A percentile compares a stretch with the other conserved stretches of the same genome.
Evolutionary conservation across 1,284 basidiomycete species (phyloP).

Genomic region (Cutaneotrichosporon daszewskae): DNA sequence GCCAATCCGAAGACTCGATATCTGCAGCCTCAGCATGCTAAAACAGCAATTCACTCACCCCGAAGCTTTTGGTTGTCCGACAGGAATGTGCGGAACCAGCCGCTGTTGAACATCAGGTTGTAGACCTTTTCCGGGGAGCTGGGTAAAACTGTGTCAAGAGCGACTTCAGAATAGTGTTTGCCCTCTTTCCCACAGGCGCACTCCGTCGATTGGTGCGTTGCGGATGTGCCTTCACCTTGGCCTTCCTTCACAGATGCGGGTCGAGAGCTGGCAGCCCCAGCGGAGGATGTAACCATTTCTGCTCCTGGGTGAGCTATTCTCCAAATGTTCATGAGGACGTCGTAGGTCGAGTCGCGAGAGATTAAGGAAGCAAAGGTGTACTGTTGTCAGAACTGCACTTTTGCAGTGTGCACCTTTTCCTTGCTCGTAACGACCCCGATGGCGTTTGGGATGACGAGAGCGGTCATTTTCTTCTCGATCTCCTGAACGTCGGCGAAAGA

Average conservation of each 20-base stretch:
- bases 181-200: slow-evolving; percentile 71
- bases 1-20: slow-evolving; percentile 88
- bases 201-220: slow-evolving; percentile 51
- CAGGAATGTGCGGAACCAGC: slow-evolving; percentile 94
- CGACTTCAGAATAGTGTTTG: slow-evolving; percentile 66
- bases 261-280: slow-evolving; percentile 18
- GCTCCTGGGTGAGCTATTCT: slow-evolving; percentile 77
- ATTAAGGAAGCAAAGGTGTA: slow-evolving; percentile 96
- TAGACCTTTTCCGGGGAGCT: slow-evolving; percentile 92
- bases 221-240: slow-evolving; percentile 2
- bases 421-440: slow-evolving; percentile 82
- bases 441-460: slow-evolving; percentile 96
- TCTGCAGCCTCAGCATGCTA: slow-evolving; percentile 52
- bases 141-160: slow-evolving; percentile 72
- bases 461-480: slow-evolving; percentile 97
- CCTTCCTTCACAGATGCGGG: slow-evolving; percentile 26
- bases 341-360: slow-evolving; percentile 89
- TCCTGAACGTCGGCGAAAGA: slow-evolving; percentile 84
- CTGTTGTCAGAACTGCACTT: slow-evolving; percentile 52
- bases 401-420: slow-evolving; percentile 50
- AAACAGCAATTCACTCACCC: slow-evolving; percentile 54
- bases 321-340: slow-evolving; percentile 97
- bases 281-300: slow-evolving; percentile 22
- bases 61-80: slow-evolving; percentile 77
- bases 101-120: slow-evolving; percentile 92